Conservation (phyloP, 208 protist genomes). For the Trypanosoma lewisi region DNA sequence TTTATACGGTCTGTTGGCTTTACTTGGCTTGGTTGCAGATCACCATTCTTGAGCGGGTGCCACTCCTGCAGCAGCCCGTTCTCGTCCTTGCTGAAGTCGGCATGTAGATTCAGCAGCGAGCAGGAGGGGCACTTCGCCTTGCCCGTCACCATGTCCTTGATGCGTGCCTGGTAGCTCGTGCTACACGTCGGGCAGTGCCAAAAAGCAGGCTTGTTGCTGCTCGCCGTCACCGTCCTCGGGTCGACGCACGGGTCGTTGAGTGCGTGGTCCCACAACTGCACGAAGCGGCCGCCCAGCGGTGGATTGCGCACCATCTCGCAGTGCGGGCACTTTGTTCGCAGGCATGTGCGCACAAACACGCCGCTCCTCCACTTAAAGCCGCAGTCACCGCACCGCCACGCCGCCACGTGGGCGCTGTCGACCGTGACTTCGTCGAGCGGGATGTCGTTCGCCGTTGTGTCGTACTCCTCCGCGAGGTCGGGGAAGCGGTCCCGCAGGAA, state of each 20-base stretch:
- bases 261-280: slow-evolving; percentile 52
- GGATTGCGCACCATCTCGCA: slow-evolving; percentile 37
- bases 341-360: slow-evolving; percentile 67
- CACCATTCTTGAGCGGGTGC: slow-evolving; percentile 83
- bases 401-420: slow-evolving; percentile 44
- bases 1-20: slow-evolving; percentile 47
- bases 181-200: slow-evolving; percentile 63
- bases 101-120: slow-evolving; percentile 32
- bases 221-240: slow-evolving; percentile 34
- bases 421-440: slow-evolving; percentile 37
- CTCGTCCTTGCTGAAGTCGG: slow-evolving; percentile 35
- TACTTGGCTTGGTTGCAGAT: slow-evolving; percentile 62
- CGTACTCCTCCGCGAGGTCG: slow-evolving; percentile 67
- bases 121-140: slow-evolving; percentile 66
- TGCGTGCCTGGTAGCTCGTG: slow-evolving; percentile 55
- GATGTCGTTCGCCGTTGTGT: slow-evolving; percentile 36
- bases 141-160: slow-evolving; percentile 58
- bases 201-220: slow-evolving; percentile 41
- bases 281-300: slow-evolving; percentile 42
- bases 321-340: slow-evolving; percentile 61
- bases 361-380: slow-evolving; percentile 51
- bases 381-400: slow-evolving; percentile 64
- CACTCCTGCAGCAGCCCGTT: slow-evolving; percentile 63
- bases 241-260: slow-evolving; percentile 69
- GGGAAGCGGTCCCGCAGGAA: slow-evolving; percentile 47